Evolutionary conservation across 345 rosid species (phyloP), one percentile per base, ranked within the genome.

Genomic region (Brassica rapa): DNA sequence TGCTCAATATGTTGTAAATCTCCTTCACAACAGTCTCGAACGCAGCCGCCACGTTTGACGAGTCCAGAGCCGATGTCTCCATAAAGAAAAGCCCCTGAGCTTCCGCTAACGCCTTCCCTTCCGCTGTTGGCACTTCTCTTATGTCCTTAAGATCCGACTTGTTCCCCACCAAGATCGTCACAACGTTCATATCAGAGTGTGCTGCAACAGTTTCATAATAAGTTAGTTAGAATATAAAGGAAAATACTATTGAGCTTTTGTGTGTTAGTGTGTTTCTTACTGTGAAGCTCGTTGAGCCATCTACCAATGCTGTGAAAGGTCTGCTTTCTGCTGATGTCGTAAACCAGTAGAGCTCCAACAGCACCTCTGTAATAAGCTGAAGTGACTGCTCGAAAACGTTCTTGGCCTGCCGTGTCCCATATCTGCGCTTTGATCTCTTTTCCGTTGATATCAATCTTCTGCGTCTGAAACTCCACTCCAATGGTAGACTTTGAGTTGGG

Each of bases 391-490:
- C 98, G 89, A 77, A 94, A 92, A 69, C 98, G 94, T 81, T 94
- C 97, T 86, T 94, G 98, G 79, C 98, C 98, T 5, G 98, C 98
- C 30, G 97, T 94, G 80, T 94, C 98, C 98, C 98, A 94, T 78
- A 94, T 92, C 84, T 94, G 98, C 3, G 98, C 98, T 82, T 94
- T 92, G 82, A 92, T 73, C 87, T 92, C 98, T 83, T 91, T 94
- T 1, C 97, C 97, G 5, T 89, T 88, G 25, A 94, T 92, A 85
- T 84, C 91, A 80, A 94, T 81, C 86, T 92, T 94, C 69, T 92
- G 98, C 2, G 98, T 94, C 85, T 94, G 98, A 81, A 94, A 94
- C 85, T 94, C 98, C 64, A 94, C 98, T 78, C 98, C 98, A 66
- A 94, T 94, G 7, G 98, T 94, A 3, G 98, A 94, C 82, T 94